Evolutionary conservation across 768 basidiomycete genomes (phyloP).

Genomic region (Suillus clintonianus): DNA sequence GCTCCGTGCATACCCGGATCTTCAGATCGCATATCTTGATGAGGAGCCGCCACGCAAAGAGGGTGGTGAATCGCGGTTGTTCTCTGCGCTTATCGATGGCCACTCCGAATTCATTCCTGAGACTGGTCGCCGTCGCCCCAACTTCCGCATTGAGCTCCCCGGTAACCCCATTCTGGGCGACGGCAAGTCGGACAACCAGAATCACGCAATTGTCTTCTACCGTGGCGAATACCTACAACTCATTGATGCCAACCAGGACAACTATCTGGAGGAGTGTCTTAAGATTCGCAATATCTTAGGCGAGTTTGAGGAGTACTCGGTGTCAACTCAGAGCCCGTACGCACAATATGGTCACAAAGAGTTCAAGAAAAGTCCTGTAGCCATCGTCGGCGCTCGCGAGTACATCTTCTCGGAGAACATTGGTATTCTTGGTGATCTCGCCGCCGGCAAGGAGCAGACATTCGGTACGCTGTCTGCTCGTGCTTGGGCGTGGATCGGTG

Average conservation of each 20-base stretch:
- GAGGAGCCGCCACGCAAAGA: slow-evolving; percentile 94
- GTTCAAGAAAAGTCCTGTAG: slow-evolving; percentile 85
- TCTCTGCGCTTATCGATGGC: slow-evolving; percentile 95
- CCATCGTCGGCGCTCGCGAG: slow-evolving; percentile 98
- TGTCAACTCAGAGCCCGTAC: slow-evolving; percentile 89
- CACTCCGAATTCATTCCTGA: slow-evolving; percentile 94
- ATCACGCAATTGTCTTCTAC: slow-evolving; percentile 99
- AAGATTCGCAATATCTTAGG: slow-evolving; percentile 98
- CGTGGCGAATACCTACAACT: slow-evolving; percentile 99
- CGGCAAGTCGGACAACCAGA: slow-evolving; percentile 99
- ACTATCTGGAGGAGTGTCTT: slow-evolving; percentile 98
- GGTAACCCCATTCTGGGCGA: slow-evolving; percentile 99
- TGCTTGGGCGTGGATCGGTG: slow-evolving; percentile 95
- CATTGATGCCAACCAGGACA: slow-evolving; percentile 99
- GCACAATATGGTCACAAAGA: slow-evolving; percentile 88
- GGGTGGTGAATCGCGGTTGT: slow-evolving; percentile 92
- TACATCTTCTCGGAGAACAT: slow-evolving; percentile 99
- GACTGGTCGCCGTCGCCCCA: slow-evolving; percentile 86
- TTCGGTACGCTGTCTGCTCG: slow-evolving; percentile 98
- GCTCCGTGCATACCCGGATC: slow-evolving; percentile 94
- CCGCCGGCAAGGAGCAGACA: slow-evolving; percentile 99
- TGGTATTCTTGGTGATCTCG: slow-evolving; percentile 96
- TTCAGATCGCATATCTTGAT: slow-evolving; percentile 98
- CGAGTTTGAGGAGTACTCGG: slow-evolving; percentile 93
- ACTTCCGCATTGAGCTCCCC: slow-evolving; percentile 97